phyloP scores from a whole-genome alignment of 352 stramenopile genomes.

The Phytophthora cryptogea region DNA sequence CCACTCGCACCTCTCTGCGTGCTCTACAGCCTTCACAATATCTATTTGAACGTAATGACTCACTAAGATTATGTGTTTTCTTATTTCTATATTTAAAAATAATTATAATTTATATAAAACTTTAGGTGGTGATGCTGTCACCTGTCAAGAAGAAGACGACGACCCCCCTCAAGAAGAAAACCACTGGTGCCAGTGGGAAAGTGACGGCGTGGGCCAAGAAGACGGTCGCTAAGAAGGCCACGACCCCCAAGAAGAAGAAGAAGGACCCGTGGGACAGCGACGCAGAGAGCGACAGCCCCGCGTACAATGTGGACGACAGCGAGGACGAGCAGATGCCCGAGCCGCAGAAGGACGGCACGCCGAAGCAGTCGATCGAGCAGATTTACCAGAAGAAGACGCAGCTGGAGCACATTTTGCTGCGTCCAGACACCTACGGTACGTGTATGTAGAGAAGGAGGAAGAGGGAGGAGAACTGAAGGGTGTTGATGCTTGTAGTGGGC shows the following conservation, averaged over 20 bases:
- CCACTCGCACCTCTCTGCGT: neutral
- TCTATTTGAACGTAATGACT: conserved; percentile 3
- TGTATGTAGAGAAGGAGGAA: neutral
- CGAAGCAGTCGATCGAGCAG: conserved; percentile 83
- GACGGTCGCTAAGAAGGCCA: conserved; percentile 35
- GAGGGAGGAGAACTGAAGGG: neutral
- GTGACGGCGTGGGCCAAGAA: conserved; percentile 33
- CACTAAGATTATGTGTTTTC: conserved; percentile 11
- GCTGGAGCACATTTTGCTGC: conserved; percentile 97
- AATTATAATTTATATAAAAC: conserved; percentile 1
- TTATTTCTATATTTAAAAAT: neutral
- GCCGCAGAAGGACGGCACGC: conserved; percentile 21
- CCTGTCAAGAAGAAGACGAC: conserved; percentile 29
- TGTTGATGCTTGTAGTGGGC: conserved; percentile 69
- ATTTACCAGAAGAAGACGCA: conserved; percentile 99
- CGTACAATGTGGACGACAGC: conserved; percentile 43
- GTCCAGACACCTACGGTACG: conserved; percentile 95
- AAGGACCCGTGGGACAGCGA: conserved; percentile 54
- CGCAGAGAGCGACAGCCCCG: conserved; percentile 24
- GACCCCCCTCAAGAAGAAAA: conserved; percentile 37
- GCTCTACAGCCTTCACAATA: neutral
- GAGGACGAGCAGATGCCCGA: conserved; percentile 32
- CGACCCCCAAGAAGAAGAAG: conserved; percentile 57
- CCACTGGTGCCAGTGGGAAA: conserved; percentile 31
- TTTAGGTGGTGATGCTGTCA: conserved; percentile 31